Evolutionary conservation across 192 early-diverging fungal genomes (phyloP).

Genomic region (Backusella liffmaniae): DNA sequence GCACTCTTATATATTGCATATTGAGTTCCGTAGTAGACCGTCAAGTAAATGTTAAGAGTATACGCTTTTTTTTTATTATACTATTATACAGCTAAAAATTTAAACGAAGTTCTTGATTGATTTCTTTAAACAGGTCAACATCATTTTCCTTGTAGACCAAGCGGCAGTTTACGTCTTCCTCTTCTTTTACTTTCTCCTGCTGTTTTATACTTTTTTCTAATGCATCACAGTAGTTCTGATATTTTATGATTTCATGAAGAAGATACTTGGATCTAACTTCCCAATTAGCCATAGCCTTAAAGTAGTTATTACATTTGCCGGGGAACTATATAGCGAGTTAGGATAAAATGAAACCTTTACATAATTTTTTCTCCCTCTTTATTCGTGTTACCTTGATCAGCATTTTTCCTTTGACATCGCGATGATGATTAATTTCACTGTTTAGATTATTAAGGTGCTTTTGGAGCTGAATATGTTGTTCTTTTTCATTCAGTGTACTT

Average conservation of each 20-base stretch:
- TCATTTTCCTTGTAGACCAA: background rate
- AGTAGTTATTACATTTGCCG: constrained; percentile 48
- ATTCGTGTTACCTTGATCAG: constrained; percentile 24
- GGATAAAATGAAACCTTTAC: background rate
- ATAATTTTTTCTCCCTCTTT: background rate
- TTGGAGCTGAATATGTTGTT: constrained; percentile 59
- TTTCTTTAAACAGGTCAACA: constrained; percentile 19
- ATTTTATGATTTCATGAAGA: constrained; percentile 78
- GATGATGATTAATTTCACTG: constrained; percentile 64
- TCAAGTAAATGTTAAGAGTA: background rate
- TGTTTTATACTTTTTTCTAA: constrained; percentile 49
- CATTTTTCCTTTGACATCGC: constrained; percentile 48
- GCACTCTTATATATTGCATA: no score
- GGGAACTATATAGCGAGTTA: constrained; percentile 43
- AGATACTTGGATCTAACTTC: constrained; percentile 72
- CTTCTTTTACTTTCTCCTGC: background rate
- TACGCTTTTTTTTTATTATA: background rate
- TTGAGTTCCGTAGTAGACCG: background rate
- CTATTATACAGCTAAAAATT: background rate
- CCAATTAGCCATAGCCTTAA: constrained; percentile 73
- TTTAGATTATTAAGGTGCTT: constrained; percentile 62
- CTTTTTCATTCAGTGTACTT: constrained; percentile 33
- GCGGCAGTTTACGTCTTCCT: background rate
- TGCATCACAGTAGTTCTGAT: constrained; percentile 77
- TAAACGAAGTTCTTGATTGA: constrained; percentile 11